A percentile compares a stretch with the other conserved stretches of the same genome.
These are phyloP conservation scores for Coemansia sp. DNA, from an alignment of 192 early-diverging fungal species.

Conservation along the genomic window DNA sequence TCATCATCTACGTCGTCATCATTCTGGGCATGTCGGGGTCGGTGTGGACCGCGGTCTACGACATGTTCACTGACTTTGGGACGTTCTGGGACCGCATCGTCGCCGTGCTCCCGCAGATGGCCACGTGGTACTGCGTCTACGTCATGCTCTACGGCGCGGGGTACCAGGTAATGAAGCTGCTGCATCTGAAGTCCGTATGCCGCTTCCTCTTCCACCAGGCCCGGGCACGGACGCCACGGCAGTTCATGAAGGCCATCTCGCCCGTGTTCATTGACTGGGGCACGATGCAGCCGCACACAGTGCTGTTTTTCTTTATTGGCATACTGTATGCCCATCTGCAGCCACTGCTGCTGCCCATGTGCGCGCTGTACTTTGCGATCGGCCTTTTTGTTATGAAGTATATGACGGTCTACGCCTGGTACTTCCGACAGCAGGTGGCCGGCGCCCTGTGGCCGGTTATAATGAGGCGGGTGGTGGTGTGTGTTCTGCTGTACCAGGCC, in stretches of 20 bases:
- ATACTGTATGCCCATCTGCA: slow-evolving; percentile 73
- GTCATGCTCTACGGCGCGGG: slow-evolving; percentile 71
- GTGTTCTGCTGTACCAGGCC: slow-evolving; percentile 64
- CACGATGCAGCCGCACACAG: slow-evolving; percentile 63
- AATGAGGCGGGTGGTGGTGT: slow-evolving; percentile 62
- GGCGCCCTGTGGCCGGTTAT: slow-evolving; percentile 72
- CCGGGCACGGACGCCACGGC: slow-evolving; percentile 63
- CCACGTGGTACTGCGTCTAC: slow-evolving; percentile 77
- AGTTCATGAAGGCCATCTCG: slow-evolving; percentile 68
- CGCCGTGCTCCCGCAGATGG: slow-evolving; percentile 62
- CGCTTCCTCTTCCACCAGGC: slow-evolving; percentile 45
- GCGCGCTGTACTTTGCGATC: slow-evolving; percentile 62
- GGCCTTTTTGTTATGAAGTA: slow-evolving; percentile 71
- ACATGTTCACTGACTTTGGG: slow-evolving; percentile 65
- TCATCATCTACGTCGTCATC: slow-evolving; percentile 72
- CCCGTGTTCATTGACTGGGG: slow-evolving; percentile 70
- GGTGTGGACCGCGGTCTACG: slow-evolving; percentile 59
- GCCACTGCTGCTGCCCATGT: slow-evolving; percentile 70
- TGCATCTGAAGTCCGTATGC: slow-evolving; percentile 63
- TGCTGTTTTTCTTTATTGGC: slow-evolving; percentile 71
- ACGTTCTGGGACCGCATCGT: slow-evolving; percentile 62
- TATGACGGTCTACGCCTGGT: slow-evolving; percentile 74
- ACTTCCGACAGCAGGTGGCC: slow-evolving; percentile 67
- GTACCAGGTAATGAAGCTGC: slow-evolving; percentile 62
- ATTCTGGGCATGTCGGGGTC: slow-evolving; percentile 70